phyloP scores from a whole-genome alignment of 75 land plant species.

The Larix kaempferi region DNA sequence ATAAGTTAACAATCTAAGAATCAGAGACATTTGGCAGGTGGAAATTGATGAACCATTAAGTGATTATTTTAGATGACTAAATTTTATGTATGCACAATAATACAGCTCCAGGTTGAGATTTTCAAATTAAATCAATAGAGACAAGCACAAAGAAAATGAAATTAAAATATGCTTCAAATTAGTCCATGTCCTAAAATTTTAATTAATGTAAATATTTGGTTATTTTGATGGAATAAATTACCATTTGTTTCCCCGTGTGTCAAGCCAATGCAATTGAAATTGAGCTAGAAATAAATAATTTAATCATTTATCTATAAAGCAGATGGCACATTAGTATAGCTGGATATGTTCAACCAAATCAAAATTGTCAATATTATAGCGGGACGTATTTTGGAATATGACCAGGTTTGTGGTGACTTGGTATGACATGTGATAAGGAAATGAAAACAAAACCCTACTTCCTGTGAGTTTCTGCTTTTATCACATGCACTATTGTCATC shows the following conservation, averaged over 20 bases:
- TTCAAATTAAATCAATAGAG: too few relatives aligned
- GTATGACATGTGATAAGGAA: slow-evolving; percentile 1
- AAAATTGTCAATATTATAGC: not conserved
- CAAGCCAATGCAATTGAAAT: not conserved
- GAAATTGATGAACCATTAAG: too few relatives aligned
- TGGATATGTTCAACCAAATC: not conserved
- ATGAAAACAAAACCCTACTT: not conserved
- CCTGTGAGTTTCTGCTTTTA: slow-evolving; percentile 7
- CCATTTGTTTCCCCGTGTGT: not conserved
- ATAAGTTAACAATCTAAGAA: too few relatives aligned
- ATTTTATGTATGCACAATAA: too few relatives aligned
- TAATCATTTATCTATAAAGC: too few relatives aligned
- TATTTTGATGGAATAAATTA: not conserved
- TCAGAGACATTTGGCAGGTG: too few relatives aligned
- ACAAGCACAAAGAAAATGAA: too few relatives aligned
- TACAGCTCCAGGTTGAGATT: too few relatives aligned
- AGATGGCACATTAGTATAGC: not conserved
- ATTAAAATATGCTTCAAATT: not conserved
- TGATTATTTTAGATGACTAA: too few relatives aligned
- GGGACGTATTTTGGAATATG: not conserved
- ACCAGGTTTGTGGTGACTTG: not conserved
- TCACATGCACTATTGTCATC: slow-evolving; percentile 9
- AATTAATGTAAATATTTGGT: not conserved
- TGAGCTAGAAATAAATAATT: not conserved
- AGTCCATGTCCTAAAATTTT: not conserved